These are phyloP conservation scores for Pyrus bretschneideri DNA, from an alignment of 306 rosid genomes.

Conservation along the genomic window DNA sequence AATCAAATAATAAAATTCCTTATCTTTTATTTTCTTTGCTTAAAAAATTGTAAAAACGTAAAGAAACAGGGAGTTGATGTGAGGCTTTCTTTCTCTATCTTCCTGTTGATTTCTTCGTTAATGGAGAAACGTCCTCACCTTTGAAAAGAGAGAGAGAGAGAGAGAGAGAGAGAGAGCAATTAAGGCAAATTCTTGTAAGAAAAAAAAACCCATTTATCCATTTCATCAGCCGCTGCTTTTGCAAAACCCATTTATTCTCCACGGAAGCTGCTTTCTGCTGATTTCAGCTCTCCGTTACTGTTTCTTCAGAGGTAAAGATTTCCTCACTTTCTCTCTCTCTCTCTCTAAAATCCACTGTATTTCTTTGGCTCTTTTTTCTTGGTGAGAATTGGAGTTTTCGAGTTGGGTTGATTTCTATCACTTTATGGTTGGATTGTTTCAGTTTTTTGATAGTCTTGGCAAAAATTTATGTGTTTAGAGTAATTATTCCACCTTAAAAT, in stretches of 20 bases:
- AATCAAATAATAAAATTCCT: too few relatives aligned
- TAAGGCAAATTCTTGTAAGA: background rate
- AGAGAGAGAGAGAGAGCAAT: background rate
- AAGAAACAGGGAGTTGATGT: background rate
- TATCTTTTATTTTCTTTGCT: background rate
- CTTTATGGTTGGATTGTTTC: background rate
- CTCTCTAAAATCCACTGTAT: background rate
- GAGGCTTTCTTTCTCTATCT: background rate
- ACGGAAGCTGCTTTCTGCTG: slow-evolving; percentile 17
- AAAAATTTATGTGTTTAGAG: background rate
- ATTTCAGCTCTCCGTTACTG: background rate
- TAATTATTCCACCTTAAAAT: background rate
- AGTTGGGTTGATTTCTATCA: slow-evolving; percentile 8
- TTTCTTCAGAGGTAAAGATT: slow-evolving; percentile 22
- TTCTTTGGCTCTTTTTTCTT: background rate
- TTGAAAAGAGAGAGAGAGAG: background rate
- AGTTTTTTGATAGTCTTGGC: background rate
- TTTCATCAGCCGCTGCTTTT: background rate
- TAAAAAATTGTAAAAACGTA: background rate
- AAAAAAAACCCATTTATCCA: background rate
- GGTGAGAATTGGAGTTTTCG: slow-evolving; percentile 2
- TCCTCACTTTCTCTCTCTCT: background rate
- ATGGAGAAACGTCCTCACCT: background rate
- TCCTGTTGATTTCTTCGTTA: background rate
- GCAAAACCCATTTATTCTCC: background rate